Conservation (phyloP, 164 flowering plant genomes). For the Protea cynaroides region DNA sequence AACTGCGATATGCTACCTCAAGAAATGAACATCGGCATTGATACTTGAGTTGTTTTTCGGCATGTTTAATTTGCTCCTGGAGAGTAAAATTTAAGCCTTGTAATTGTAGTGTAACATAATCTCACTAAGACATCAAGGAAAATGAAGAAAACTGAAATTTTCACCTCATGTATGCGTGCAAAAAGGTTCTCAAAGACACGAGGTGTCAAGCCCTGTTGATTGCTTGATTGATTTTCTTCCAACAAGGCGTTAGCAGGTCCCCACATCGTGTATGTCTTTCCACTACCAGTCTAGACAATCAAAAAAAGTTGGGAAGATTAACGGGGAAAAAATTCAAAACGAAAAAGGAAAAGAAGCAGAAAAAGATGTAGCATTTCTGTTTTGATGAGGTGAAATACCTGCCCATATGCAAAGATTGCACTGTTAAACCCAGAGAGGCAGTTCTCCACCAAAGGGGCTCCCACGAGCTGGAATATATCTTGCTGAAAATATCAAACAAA, state of each 20-base stretch:
- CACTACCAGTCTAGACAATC: conserved; percentile 74
- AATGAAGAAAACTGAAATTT: background rate
- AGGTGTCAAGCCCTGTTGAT: conserved; percentile 83
- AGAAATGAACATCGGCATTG: conserved; percentile 95
- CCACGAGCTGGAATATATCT: conserved; percentile 83
- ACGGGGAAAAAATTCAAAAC: background rate
- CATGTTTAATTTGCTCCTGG: conserved; percentile 83
- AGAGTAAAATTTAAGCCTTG: conserved; percentile 6
- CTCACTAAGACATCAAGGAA: background rate
- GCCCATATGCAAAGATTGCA: conserved; percentile 97
- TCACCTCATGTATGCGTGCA: conserved; percentile 78
- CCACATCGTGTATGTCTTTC: conserved; percentile 97
- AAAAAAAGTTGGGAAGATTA: background rate
- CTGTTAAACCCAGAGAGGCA: conserved; percentile 95
- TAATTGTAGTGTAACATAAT: background rate
- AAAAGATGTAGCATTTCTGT: background rate
- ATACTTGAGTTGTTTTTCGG: conserved; percentile 73
- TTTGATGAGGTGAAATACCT: conserved; percentile 41
- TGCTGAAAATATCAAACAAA: conserved; percentile 32
- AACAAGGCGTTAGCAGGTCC: conserved; percentile 87
- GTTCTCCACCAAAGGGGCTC: conserved; percentile 87
- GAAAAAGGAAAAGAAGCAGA: background rate
- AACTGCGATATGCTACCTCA: conserved; percentile 46
- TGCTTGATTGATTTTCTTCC: conserved; percentile 41
- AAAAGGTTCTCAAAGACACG: conserved; percentile 81